Conservation (phyloP, 2,329 filamentous ascomycete genomes). For the Gaeumannomyces sp. region DNA sequence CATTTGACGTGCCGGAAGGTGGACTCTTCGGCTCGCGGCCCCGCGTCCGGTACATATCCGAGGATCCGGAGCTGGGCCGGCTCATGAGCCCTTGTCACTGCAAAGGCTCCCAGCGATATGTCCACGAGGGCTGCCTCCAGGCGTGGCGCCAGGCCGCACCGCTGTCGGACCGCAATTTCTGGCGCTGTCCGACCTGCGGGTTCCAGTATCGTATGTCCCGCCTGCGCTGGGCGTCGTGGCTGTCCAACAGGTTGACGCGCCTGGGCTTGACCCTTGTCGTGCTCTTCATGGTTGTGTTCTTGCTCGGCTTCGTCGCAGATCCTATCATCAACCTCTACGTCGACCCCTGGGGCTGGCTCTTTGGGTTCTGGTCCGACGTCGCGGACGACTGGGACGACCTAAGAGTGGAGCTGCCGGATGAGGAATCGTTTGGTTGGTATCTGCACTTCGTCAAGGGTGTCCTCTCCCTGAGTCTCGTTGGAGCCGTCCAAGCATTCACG, state of each 20-base stretch:
- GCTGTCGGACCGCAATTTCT: slow-evolving; percentile 61
- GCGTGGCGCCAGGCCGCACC: slow-evolving; percentile 75
- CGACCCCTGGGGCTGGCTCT: slow-evolving; percentile 63
- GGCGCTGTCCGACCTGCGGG: slow-evolving; percentile 80
- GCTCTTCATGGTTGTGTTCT: slow-evolving; percentile 66
- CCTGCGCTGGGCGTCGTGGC: slow-evolving; percentile 65
- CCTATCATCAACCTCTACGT: slow-evolving; percentile 85
- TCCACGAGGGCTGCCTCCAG: slow-evolving; percentile 85
- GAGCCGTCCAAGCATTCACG: slow-evolving; percentile 74
- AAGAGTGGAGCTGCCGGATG: slow-evolving; percentile 29
- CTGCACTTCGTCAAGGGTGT: slow-evolving; percentile 87
- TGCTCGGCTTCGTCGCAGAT: slow-evolving; percentile 87
- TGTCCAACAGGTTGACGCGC: slow-evolving; percentile 62
- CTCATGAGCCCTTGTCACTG: slow-evolving; percentile 88
- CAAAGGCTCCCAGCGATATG: slow-evolving; percentile 87
- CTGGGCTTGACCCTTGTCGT: slow-evolving; percentile 65
- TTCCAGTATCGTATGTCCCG: slow-evolving; percentile 77
- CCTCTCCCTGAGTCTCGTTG: slow-evolving; percentile 80
- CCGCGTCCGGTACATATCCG: slow-evolving; percentile 57
- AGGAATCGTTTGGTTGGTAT: slow-evolving; percentile 58
- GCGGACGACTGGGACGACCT: slow-evolving; percentile 21
- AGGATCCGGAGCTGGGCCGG: slow-evolving; percentile 66
- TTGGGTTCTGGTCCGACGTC: slow-evolving; percentile 42
- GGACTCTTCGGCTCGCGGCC: slow-evolving; percentile 25
- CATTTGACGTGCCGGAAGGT: slow-evolving; percentile 32